Conservation (phyloP, 163 green algal genomes). For the Prototheca cutis region DNA sequence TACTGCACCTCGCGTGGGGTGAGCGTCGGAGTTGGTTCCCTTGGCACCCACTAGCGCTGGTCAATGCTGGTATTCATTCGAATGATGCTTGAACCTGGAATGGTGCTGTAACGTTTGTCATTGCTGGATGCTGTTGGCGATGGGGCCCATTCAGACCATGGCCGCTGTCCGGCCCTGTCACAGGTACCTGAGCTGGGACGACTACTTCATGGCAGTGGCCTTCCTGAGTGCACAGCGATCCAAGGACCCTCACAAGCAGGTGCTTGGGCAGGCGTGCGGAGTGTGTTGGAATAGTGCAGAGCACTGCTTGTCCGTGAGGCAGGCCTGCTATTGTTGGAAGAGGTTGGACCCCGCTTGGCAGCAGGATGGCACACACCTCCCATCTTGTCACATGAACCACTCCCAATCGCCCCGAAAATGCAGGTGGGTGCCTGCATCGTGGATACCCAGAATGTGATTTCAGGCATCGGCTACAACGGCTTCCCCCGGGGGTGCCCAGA, state of each 20-base stretch:
- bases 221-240: constrained; percentile 85
- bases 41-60: too few species aligned
- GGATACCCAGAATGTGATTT: constrained; percentile 73
- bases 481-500: constrained; percentile 72
- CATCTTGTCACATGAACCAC: too few species aligned
- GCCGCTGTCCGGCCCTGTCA: not conserved
- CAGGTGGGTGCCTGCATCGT: constrained; percentile 91
- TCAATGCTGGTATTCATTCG: too few species aligned
- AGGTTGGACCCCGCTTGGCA: too few species aligned
- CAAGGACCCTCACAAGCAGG: constrained; percentile 98
- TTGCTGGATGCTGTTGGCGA: not conserved
- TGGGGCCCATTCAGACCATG: not conserved
- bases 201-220: constrained; percentile 99
- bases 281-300: not conserved
- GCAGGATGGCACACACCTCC: too few species aligned
- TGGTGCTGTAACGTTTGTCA: too few species aligned
- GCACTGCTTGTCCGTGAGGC: too few species aligned
- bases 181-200: constrained; percentile 88
- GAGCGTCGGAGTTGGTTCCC: too few species aligned
- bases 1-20: too few species aligned
- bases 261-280: constrained; percentile 11
- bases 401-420: not conserved
- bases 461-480: constrained; percentile 98
- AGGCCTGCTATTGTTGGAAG: too few species aligned
- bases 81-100: too few species aligned